Evolutionary conservation across 495 filamentous ascomycete genomes (phyloP).

Genomic region (Chaetomidium leptoderma): DNA sequence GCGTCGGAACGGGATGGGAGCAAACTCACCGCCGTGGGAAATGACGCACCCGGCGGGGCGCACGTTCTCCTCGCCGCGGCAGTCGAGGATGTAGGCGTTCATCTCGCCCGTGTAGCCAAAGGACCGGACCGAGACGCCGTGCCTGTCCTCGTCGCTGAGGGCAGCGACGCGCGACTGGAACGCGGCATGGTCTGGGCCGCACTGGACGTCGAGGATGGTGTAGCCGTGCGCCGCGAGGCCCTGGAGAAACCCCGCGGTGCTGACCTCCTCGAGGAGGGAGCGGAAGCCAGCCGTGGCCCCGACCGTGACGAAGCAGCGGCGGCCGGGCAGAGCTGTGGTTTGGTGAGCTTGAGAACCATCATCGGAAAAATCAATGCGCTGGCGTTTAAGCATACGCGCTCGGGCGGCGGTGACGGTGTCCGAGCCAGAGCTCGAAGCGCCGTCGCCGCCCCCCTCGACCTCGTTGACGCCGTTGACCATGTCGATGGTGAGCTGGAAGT

Average conservation of each 20-base stretch:
- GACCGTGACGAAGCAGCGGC: conserved; percentile 67
- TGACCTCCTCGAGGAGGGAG: conserved; percentile 60
- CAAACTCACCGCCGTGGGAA: conserved; percentile 73
- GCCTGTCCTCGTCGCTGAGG: conserved; percentile 12
- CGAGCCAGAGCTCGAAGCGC: not conserved
- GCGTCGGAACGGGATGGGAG: not conserved
- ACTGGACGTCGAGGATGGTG: conserved; percentile 68
- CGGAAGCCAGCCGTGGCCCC: conserved; percentile 87
- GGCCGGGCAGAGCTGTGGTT: conserved; percentile 1
- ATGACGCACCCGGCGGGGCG: conserved; percentile 64
- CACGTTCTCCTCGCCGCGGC: conserved; percentile 25
- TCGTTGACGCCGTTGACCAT: conserved; percentile 3
- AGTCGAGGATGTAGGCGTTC: conserved; percentile 48
- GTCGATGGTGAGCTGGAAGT: not conserved
- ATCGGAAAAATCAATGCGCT: not conserved
- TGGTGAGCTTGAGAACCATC: not conserved
- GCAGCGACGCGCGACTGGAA: conserved; percentile 24
- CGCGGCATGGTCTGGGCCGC: conserved; percentile 54
- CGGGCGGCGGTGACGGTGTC: not conserved
- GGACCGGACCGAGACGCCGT: conserved; percentile 48
- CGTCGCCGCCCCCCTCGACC: not conserved
- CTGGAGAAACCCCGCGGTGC: conserved; percentile 56
- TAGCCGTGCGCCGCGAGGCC: conserved; percentile 53
- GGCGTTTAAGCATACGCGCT: conserved; percentile 2
- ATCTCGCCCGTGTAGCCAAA: conserved; percentile 64